phyloP scores from a whole-genome alignment of 768 basidiomycete species.

The Piloderma croceum region DNA sequence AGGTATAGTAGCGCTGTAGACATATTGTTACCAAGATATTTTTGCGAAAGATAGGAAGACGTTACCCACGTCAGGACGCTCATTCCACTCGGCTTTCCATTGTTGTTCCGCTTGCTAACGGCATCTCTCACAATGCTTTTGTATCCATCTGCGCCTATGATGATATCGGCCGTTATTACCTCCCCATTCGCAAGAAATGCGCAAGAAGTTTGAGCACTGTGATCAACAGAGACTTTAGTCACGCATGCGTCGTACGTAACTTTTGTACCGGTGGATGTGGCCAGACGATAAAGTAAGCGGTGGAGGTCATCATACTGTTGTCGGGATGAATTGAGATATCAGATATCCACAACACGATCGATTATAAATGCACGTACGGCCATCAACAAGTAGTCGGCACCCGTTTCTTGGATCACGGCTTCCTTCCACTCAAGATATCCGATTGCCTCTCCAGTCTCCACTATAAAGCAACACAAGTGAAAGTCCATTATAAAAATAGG shows the following conservation, averaged over 20 bases:
- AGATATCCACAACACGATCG: background rate
- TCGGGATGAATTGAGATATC: conserved; percentile 2
- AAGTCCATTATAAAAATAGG: background rate
- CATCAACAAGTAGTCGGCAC: conserved; percentile 45
- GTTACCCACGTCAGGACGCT: too few species aligned
- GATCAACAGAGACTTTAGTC: conserved; percentile 25
- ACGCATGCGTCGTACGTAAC: conserved; percentile 39
- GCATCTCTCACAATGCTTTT: conserved; percentile 37
- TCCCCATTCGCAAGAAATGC: conserved; percentile 39
- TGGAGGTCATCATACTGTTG: conserved; percentile 50
- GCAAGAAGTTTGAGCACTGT: conserved; percentile 25
- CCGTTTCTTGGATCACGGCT: conserved; percentile 41
- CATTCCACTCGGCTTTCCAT: too few species aligned
- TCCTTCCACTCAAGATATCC: conserved; percentile 44
- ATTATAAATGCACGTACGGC: conserved; percentile 31
- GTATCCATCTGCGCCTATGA: conserved; percentile 59
- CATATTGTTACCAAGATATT: too few species aligned
- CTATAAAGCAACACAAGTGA: conserved; percentile 26
- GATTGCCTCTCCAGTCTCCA: conserved; percentile 38
- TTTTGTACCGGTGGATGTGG: conserved; percentile 41
- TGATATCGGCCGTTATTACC: conserved; percentile 41
- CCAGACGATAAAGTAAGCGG: conserved; percentile 40
- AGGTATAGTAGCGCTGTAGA: background rate
- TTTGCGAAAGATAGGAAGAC: too few species aligned
- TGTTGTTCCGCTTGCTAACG: too few species aligned